Conservation (phyloP, 2,329 filamentous ascomycete species). For the Venturiaceae sp. region DNA sequence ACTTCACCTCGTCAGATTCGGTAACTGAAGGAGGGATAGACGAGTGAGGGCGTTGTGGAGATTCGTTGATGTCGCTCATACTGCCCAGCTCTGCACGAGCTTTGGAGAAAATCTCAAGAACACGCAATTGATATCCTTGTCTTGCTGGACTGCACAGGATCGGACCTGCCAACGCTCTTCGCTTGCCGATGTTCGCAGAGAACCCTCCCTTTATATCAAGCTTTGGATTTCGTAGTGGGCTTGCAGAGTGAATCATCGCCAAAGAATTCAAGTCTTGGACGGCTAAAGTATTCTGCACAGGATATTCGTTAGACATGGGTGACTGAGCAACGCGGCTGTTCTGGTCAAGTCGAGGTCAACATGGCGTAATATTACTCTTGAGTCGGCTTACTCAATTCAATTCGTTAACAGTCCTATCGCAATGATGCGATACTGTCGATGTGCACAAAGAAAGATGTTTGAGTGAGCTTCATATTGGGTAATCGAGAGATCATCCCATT, state of each 20-base stretch:
- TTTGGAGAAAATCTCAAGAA: not conserved
- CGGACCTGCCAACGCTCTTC: not conserved
- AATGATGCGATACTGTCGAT: not conserved
- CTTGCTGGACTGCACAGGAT: slow-evolving; percentile 2
- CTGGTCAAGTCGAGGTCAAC: too few species aligned
- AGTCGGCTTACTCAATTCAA: too few species aligned
- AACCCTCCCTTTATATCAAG: too few species aligned
- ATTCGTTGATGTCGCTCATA: not conserved
- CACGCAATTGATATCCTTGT: not conserved
- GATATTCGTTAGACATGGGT: not conserved
- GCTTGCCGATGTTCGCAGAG: not conserved
- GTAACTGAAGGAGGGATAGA: not conserved
- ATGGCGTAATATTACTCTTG: too few species aligned
- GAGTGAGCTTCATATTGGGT: not conserved
- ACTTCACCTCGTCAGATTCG: not conserved
- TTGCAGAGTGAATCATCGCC: not conserved
- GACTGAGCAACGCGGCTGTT: not conserved
- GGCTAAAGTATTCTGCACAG: not conserved
- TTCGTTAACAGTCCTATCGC: too few species aligned
- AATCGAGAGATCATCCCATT: too few species aligned
- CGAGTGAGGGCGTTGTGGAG: not conserved
- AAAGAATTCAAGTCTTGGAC: not conserved
- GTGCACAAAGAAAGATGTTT: slow-evolving; percentile 1
- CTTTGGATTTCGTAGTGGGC: not conserved
- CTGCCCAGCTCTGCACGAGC: not conserved